These are phyloP conservation scores for Paecilomyces variotii DNA, from an alignment of 2,329 filamentous ascomycete species.

Conservation along the genomic window DNA sequence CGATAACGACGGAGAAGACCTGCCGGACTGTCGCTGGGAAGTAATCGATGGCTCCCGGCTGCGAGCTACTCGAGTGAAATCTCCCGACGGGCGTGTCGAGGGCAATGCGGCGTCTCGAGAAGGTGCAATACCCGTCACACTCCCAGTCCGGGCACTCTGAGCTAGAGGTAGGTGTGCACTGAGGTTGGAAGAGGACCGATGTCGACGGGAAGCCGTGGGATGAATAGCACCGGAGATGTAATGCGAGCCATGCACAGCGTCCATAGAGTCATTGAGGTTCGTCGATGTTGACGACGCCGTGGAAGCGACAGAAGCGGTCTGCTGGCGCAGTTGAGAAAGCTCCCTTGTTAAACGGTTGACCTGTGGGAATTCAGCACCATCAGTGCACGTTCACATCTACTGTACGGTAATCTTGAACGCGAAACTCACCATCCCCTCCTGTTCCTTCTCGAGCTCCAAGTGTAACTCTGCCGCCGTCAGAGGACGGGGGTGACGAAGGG, in stretches of 20 bases:
- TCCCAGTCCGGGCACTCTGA: constrained; percentile 26
- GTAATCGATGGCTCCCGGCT: constrained; percentile 38
- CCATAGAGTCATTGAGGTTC: constrained; percentile 40
- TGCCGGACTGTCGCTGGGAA: constrained; percentile 27
- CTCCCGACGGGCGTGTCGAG: constrained; percentile 19
- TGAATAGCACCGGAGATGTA: constrained; percentile 42
- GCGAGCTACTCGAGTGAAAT: constrained; percentile 20
- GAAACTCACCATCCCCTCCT: constrained; percentile 73
- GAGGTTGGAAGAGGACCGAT: constrained; percentile 49
- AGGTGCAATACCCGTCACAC: constrained; percentile 36
- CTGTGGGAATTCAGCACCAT: constrained; percentile 35
- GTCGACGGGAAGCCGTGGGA: constrained; percentile 47
- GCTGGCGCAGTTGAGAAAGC: constrained; percentile 69
- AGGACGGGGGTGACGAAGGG: constrained; percentile 76
- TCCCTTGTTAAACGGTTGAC: constrained; percentile 91
- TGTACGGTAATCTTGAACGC: too few species aligned
- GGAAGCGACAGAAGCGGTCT: constrained; percentile 55
- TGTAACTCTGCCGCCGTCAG: constrained; percentile 85
- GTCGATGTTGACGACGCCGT: constrained; percentile 51
- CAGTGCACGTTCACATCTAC: background rate
- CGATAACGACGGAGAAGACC: constrained; percentile 21
- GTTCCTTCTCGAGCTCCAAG: constrained; percentile 84
- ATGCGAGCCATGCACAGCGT: constrained; percentile 34
- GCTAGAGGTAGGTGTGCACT: constrained; percentile 35
- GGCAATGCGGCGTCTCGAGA: constrained; percentile 29